phyloP scores from a whole-genome alignment of 495 filamentous ascomycete genomes.

The Evansstolkia leycettana region DNA sequence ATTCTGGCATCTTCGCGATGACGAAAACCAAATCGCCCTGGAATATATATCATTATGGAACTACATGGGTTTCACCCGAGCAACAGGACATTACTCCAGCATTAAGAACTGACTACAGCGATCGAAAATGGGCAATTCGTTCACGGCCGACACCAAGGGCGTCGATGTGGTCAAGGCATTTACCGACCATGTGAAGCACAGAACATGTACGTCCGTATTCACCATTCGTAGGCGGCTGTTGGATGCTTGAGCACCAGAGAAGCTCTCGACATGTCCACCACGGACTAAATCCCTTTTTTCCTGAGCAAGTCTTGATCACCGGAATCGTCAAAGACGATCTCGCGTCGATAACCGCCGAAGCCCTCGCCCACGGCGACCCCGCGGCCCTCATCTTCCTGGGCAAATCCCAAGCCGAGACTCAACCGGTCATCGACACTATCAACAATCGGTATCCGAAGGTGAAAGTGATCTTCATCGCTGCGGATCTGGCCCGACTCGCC shows the following conservation, averaged over 20 bases:
- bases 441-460: constrained; percentile 9
- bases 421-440: constrained; percentile 28
- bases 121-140: constrained; percentile 5
- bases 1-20: constrained; percentile 1
- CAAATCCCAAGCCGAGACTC: constrained; percentile 21
- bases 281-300: neutral
- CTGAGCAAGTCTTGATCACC: constrained; percentile 8
- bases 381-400: constrained; percentile 30
- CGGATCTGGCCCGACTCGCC: constrained; percentile 5
- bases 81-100: no score
- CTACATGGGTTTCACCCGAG: no score
- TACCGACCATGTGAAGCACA: constrained; percentile 21
- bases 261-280: constrained; percentile 1
- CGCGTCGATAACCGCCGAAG: constrained; percentile 9
- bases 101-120: no score
- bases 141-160: constrained; percentile 17
- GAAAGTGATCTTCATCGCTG: constrained; percentile 12
- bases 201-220: constrained; percentile 25
- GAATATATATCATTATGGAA: neutral
- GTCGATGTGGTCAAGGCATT: constrained; percentile 22
- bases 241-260: no score
- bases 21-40: neutral
- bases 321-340: constrained; percentile 8
- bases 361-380: constrained; percentile 21
- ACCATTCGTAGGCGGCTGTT: no score